Percentiles rank a stretch among this genome's conserved stretches.
phyloP scores from a whole-genome alignment of 192 early-diverging fungal species.

The Pecoramyces ruminantium region DNA sequence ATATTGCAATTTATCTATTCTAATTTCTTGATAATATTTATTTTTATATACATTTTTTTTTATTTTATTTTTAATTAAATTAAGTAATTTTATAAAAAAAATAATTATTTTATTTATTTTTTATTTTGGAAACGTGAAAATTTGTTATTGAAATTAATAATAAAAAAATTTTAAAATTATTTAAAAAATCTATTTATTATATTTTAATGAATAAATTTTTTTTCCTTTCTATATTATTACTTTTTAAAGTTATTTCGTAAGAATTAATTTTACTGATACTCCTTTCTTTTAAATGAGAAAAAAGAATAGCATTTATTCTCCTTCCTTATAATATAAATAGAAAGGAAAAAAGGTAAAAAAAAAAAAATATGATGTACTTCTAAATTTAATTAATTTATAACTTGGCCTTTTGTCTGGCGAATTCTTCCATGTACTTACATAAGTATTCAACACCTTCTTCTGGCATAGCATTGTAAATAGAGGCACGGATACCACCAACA shows the following conservation, averaged over 20 bases:
- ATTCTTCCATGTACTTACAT: conserved; percentile 65
- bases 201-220: background rate
- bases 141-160: background rate
- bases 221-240: background rate
- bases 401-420: conserved; percentile 11
- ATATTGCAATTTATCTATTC: too few relatives aligned
- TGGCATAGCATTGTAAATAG: conserved; percentile 87
- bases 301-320: background rate
- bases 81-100: too few relatives aligned
- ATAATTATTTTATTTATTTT: too few relatives aligned
- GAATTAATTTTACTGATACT: background rate
- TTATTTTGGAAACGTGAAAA: too few relatives aligned
- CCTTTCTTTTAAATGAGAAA: background rate
- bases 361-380: background rate
- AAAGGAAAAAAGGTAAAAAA: background rate
- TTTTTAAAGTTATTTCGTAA: background rate
- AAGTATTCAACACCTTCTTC: conserved; percentile 65
- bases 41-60: too few relatives aligned
- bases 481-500: conserved; percentile 81
- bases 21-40: too few relatives aligned
- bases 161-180: background rate
- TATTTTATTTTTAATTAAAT: too few relatives aligned
- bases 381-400: background rate
- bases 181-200: background rate
- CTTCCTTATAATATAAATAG: too few relatives aligned